A percentile compares a stretch with the other conserved stretches of the same genome.
These are phyloP conservation scores for Xylaria cubensis DNA, from an alignment of 495 filamentous ascomycete genomes.

Conservation along the genomic window DNA sequence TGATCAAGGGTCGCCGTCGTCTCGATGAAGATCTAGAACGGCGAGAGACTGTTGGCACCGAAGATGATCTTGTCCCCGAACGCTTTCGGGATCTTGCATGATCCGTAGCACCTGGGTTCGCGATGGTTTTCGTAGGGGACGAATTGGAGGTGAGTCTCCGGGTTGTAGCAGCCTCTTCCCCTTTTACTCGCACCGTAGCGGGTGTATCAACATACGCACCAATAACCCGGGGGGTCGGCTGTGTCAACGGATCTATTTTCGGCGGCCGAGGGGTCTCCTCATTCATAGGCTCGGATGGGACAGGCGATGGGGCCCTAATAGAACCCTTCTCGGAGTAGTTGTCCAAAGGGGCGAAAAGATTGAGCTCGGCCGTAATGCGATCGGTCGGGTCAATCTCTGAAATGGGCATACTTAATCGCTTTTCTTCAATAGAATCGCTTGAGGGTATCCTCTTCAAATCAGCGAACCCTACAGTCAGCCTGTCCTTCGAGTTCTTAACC, in stretches of 20 bases:
- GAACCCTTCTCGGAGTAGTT: slow-evolving; percentile 61
- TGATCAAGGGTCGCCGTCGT: slow-evolving; percentile 47
- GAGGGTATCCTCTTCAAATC: slow-evolving; percentile 43
- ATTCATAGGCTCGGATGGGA: slow-evolving; percentile 38
- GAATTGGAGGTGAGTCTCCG: slow-evolving; percentile 30
- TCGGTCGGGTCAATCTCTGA: slow-evolving; percentile 63
- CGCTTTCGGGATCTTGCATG: slow-evolving; percentile 13
- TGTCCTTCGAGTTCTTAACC: slow-evolving; percentile 38
- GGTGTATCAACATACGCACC: slow-evolving; percentile 62
- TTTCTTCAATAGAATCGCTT: slow-evolving; percentile 47
- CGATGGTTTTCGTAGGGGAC: slow-evolving; percentile 9
- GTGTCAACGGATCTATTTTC: slow-evolving; percentile 52
- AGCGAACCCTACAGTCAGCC: slow-evolving; percentile 50
- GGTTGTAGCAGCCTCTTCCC: slow-evolving; percentile 25
- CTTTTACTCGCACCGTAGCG: slow-evolving; percentile 49
- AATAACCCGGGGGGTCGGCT: slow-evolving; percentile 57
- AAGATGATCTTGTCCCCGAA: slow-evolving; percentile 33
- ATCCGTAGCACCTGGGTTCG: slow-evolving; percentile 2
- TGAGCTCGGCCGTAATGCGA: slow-evolving; percentile 60
- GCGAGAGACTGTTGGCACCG: slow-evolving; percentile 33
- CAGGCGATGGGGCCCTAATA: slow-evolving; percentile 54
- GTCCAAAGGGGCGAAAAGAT: slow-evolving; percentile 60
- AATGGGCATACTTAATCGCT: slow-evolving; percentile 47
- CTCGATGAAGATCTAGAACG: slow-evolving; percentile 44
- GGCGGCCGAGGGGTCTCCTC: slow-evolving; percentile 55